Evolutionary conservation across 192 early-diverging fungal species (phyloP).

Genomic region (Dispira simplex): DNA sequence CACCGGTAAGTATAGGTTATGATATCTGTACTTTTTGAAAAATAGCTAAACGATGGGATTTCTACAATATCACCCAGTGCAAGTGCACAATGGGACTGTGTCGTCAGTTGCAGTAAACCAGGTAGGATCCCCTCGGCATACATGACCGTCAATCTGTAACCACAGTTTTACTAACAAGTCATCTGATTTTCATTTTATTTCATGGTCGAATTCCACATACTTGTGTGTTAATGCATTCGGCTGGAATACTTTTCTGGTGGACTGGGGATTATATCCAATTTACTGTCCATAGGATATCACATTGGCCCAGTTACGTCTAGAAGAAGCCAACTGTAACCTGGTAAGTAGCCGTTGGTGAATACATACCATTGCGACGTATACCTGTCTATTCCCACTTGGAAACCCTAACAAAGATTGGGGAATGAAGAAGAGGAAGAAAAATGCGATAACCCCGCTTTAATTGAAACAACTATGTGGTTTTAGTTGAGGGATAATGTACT

Average conservation of each 20-base stretch:
- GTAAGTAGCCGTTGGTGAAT: neutral
- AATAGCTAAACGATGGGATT: neutral
- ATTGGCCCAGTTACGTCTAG: neutral
- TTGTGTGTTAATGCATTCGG: neutral
- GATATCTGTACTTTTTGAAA: neutral
- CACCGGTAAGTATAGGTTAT: slow-evolving; percentile 1
- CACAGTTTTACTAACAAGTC: no score
- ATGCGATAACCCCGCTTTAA: no score
- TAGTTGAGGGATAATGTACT: no score
- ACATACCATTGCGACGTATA: no score
- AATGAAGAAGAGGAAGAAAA: no score
- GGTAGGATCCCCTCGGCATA: no score
- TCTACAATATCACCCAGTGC: neutral
- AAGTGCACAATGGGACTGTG: no score
- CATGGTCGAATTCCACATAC: neutral
- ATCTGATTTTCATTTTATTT: neutral
- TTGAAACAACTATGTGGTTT: no score
- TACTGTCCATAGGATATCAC: neutral
- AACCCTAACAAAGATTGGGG: no score
- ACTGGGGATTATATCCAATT: neutral
- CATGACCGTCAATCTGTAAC: no score
- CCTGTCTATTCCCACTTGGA: no score
- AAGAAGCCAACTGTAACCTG: neutral
- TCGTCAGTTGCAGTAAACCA: no score
- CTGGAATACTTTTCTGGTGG: neutral